A percentile compares a stretch with the other conserved stretches of the same genome.
Conservation (phyloP, 108 stramenopile genomes). For the Parietichytrium sp. region DNA sequence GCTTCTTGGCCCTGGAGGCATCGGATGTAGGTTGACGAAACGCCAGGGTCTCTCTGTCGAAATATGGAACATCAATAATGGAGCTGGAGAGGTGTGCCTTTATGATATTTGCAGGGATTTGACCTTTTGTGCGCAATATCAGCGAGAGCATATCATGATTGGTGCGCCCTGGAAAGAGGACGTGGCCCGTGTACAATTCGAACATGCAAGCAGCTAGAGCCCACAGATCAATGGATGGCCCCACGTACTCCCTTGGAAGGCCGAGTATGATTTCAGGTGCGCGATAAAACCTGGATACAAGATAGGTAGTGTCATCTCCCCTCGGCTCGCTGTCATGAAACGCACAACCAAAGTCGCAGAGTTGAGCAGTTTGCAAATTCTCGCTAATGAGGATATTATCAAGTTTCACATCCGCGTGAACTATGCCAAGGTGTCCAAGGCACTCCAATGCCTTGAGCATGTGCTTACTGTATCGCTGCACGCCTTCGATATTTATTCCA, state of each 20-base stretch:
- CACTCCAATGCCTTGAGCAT: slow-evolving; percentile 80
- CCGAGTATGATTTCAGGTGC: slow-evolving; percentile 98
- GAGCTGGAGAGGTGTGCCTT: slow-evolving; percentile 58
- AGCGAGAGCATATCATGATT: slow-evolving; percentile 91
- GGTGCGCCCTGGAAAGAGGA: slow-evolving; percentile 80
- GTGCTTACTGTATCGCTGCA: slow-evolving; percentile 83
- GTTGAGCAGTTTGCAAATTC: slow-evolving; percentile 75
- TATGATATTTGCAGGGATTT: slow-evolving; percentile 77
- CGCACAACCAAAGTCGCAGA: slow-evolving; percentile 93
- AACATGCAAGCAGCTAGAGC: slow-evolving; percentile 80
- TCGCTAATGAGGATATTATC: slow-evolving; percentile 92
- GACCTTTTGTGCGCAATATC: slow-evolving; percentile 90
- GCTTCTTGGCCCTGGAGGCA: no score
- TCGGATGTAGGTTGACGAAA: no score
- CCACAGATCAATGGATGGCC: slow-evolving; percentile 84
- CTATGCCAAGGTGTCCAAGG: slow-evolving; percentile 74
- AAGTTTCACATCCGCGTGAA: slow-evolving; percentile 97
- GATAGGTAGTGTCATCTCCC: slow-evolving; percentile 85
- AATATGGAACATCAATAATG: neutral
- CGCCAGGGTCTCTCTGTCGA: neutral
- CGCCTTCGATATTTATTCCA: slow-evolving; percentile 81
- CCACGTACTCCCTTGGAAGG: slow-evolving; percentile 70
- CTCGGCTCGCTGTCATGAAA: slow-evolving; percentile 75
- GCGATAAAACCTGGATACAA: slow-evolving; percentile 96
- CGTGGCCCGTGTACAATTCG: slow-evolving; percentile 88